phyloP scores from a whole-genome alignment of 1,284 basidiomycete species.

The Moesziomyces antarcticus region DNA sequence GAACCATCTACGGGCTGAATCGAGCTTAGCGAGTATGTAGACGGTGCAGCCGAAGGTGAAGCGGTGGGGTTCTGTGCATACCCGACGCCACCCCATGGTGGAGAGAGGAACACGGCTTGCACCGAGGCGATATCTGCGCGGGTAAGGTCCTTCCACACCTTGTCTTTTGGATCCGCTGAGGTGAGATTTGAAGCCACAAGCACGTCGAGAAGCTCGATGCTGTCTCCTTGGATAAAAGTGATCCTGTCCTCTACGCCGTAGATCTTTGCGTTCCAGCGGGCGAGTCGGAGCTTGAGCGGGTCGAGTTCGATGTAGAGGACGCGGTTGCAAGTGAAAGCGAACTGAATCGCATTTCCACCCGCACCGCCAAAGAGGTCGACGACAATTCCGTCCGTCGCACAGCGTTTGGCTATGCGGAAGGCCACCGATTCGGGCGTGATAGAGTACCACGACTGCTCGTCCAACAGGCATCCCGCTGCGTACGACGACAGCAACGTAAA shows the following conservation, averaged over 20 bases:
- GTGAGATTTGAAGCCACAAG: neutral
- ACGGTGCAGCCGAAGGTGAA: neutral
- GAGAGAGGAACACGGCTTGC: constrained; percentile 51
- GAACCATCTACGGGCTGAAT: constrained; percentile 82
- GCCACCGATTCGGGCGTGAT: constrained; percentile 94
- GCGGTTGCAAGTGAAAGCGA: constrained; percentile 90
- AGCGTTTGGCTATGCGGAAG: constrained; percentile 88
- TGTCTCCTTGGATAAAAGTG: constrained; percentile 91
- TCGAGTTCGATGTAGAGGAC: constrained; percentile 94
- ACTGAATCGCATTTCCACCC: constrained; percentile 96
- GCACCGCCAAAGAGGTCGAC: constrained; percentile 97
- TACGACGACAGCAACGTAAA: constrained; percentile 59
- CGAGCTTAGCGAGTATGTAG: constrained; percentile 62
- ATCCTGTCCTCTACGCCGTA: constrained; percentile 94
- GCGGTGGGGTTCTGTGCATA: constrained; percentile 33
- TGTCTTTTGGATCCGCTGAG: constrained; percentile 1
- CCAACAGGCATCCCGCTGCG: constrained; percentile 69
- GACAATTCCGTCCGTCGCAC: constrained; percentile 71
- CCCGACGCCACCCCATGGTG: constrained; percentile 64
- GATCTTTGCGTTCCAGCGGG: constrained; percentile 85
- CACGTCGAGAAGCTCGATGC: constrained; percentile 76
- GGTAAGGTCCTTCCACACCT: constrained; percentile 24
- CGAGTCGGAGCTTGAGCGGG: constrained; percentile 82
- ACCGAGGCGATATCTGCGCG: constrained; percentile 18
- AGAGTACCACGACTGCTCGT: constrained; percentile 94